phyloP scores from a whole-genome alignment of 768 basidiomycete species.

The Lactarius tabidus region DNA sequence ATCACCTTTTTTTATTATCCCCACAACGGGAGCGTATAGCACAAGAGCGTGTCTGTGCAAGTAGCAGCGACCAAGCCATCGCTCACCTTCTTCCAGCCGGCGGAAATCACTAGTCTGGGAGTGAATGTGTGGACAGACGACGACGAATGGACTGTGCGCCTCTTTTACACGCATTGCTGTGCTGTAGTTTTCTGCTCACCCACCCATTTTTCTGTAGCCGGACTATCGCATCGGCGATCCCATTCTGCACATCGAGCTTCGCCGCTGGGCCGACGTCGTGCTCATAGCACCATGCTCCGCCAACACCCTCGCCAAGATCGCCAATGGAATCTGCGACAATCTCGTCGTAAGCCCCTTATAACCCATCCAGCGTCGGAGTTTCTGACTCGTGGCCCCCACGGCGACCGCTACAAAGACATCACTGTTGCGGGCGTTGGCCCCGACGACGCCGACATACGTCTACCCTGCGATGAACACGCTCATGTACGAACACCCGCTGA shows the following conservation, averaged over 20 bases:
- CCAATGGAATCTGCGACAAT: constrained; percentile 86
- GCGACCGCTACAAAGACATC: constrained; percentile 48
- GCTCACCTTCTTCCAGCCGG: constrained; percentile 66
- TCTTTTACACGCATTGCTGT: no score
- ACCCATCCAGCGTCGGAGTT: no score
- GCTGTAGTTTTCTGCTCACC: not conserved
- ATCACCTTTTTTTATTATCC: not conserved
- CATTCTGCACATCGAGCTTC: constrained; percentile 92
- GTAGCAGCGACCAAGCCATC: constrained; percentile 80
- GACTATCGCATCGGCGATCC: constrained; percentile 81
- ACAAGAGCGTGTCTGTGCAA: constrained; percentile 69
- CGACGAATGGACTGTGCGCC: constrained; percentile 88
- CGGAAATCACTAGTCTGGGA: constrained; percentile 47
- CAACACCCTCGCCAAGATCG: constrained; percentile 94
- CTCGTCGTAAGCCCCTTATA: constrained; percentile 52
- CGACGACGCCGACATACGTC: constrained; percentile 80
- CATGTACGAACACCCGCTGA: constrained; percentile 95
- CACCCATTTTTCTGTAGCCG: constrained; percentile 40
- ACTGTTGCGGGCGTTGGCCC: constrained; percentile 77
- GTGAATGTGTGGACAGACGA: constrained; percentile 81
- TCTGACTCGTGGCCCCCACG: constrained; percentile 1
- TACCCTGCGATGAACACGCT: constrained; percentile 99
- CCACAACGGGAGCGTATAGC: constrained; percentile 41
- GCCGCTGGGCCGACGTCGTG: constrained; percentile 93
- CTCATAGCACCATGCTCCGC: constrained; percentile 95